Evolutionary conservation across 441 rosid species (phyloP), one percentile per base, ranked within the genome.

Genomic region (Jatropha podagrica): DNA sequence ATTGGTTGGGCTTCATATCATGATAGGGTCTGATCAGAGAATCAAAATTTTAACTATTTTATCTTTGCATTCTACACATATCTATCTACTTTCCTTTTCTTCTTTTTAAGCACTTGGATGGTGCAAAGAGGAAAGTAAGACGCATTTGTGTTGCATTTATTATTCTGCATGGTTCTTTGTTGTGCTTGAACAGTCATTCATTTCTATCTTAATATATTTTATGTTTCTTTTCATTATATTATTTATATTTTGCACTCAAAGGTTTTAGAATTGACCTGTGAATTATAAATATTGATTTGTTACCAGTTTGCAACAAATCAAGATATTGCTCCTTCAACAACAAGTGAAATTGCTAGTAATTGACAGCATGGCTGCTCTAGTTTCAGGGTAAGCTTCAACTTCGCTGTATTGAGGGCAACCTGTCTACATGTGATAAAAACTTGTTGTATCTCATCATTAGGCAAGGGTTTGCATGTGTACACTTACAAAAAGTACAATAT

Each of bases 281-380:
- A 59, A 62, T 75, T 67, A 27, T 74, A 48, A 51, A 46, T 54
- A 41, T 68, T 44, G 18, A 32, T 58, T 14, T 72, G 23, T 76
- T 12, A 58, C 54, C 89, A 95, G 97, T 82, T 85, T 91, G 84
- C 89, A 90, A 79, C 88, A 91, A 85, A 91, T 95, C 68, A 90
- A 95, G 87, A 83, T 85, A 65, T 91, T 89, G 69, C 82, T 94
- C 69, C 88, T 90, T 80, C 88, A 86, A 83, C 85, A 83, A 83
- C 87, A 86, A 80, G 96, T 93, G 83, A 90, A 89, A 89, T 81
- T 95, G 84, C 85, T 93, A 37, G 88, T 95, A 60, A 86, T 95
- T 75, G 98, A 95, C 80, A 89, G 98, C 88, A 91, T 92, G 95
- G 88, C 97, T 42, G 93, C 96, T 81, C 91, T 95, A 82, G 82